A percentile compares a stretch with the other conserved stretches of the same genome.
These are phyloP conservation scores for Lentinula sp. DNA, from an alignment of 768 basidiomycete species.

Conservation along the genomic window DNA sequence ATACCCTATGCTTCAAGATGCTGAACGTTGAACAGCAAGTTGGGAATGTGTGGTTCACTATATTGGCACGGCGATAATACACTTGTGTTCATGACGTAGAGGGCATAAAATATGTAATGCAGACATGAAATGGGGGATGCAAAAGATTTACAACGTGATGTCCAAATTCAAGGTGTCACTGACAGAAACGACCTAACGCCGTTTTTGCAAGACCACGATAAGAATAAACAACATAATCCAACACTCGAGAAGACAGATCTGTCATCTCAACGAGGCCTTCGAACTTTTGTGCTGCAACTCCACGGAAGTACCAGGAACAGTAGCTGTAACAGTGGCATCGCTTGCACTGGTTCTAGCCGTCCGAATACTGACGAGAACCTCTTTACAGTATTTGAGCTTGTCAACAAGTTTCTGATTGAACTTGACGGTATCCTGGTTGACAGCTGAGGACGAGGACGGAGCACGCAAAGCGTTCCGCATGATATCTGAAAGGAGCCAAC, in stretches of 20 bases:
- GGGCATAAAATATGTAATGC: neutral
- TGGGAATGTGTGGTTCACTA: no score
- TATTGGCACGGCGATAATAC: neutral
- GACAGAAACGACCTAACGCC: conserved; percentile 1
- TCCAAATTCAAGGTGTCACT: neutral
- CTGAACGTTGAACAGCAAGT: no score
- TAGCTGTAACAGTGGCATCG: neutral
- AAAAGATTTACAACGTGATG: neutral
- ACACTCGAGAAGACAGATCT: neutral
- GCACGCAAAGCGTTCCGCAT: conserved; percentile 46
- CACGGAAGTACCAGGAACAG: neutral
- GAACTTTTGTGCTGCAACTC: neutral
- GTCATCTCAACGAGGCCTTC: conserved; percentile 5
- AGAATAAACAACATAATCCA: neutral
- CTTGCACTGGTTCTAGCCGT: conserved; percentile 35
- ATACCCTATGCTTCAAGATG: no score
- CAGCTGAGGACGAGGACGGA: conserved; percentile 15
- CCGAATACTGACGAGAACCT: conserved; percentile 69
- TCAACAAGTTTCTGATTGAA: conserved; percentile 61
- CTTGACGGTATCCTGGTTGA: conserved; percentile 53
- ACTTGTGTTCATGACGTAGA: neutral
- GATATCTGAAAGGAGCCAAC: conserved; percentile 65
- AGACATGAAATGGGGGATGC: neutral
- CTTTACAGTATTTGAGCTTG: conserved; percentile 83
- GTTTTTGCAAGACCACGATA: neutral